Percentiles rank a stretch among this genome's conserved stretches.
Evolutionary conservation across 1,284 basidiomycete genomes (phyloP).

Genomic region (Cerioporus squamosus): DNA sequence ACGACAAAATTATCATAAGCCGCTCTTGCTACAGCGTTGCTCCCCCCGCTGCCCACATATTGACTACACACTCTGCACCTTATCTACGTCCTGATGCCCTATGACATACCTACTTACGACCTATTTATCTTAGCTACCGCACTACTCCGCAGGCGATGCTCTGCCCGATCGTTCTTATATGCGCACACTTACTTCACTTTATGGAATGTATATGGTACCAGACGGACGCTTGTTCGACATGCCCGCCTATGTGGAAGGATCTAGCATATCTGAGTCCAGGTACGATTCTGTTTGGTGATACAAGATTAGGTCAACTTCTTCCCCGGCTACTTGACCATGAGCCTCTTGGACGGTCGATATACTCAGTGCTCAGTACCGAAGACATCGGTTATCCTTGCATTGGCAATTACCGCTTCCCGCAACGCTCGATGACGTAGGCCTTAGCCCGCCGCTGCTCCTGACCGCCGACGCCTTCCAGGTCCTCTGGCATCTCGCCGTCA

Average conservation of each 20-base stretch:
- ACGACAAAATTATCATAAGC: too few relatives aligned
- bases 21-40: too few relatives aligned
- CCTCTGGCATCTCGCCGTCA: constrained; percentile 84
- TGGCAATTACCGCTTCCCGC: constrained; percentile 50
- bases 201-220: not conserved
- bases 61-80: not conserved
- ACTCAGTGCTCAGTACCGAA: not conserved
- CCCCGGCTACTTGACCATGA: constrained; percentile 7
- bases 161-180: too few relatives aligned
- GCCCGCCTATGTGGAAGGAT: too few relatives aligned
- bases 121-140: not conserved
- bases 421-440: constrained; percentile 73
- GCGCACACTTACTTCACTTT: too few relatives aligned
- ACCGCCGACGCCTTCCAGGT: constrained; percentile 87
- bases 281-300: constrained; percentile 11
- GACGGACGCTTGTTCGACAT: constrained; percentile 9
- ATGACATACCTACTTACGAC: not conserved
- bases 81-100: not conserved
- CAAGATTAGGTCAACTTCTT: constrained; percentile 4
- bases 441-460: constrained; percentile 80
- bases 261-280: constrained; percentile 7
- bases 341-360: constrained; percentile 7
- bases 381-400: too few relatives aligned
- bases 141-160: too few relatives aligned
- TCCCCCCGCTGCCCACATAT: too few relatives aligned